Conservation (phyloP, 2,329 filamentous ascomycete genomes). For the Alternaria angustiovoidea region DNA sequence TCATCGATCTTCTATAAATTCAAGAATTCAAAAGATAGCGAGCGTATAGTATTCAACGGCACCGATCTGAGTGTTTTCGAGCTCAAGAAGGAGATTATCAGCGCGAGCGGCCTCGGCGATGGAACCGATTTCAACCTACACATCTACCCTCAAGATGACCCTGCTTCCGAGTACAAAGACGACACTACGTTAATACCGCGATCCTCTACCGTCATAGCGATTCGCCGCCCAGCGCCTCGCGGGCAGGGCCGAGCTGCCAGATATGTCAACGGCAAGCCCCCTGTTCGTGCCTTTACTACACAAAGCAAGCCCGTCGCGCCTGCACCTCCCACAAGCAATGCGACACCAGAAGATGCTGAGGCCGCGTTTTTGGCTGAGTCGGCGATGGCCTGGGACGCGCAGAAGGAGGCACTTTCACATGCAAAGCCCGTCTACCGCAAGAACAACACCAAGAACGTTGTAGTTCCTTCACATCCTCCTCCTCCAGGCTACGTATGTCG, state of each 20-base stretch:
- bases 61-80: constrained; percentile 98
- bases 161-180: constrained; percentile 94
- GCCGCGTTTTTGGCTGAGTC: constrained; percentile 90
- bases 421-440: constrained; percentile 54
- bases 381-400: constrained; percentile 89
- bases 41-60: constrained; percentile 94
- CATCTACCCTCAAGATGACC: constrained; percentile 87
- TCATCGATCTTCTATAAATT: constrained; percentile 99
- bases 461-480: constrained; percentile 90
- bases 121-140: constrained; percentile 95
- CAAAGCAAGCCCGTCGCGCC: constrained; percentile 65
- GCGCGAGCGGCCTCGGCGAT: constrained; percentile 90
- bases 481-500: constrained; percentile 96
- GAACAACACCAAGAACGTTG: constrained; percentile 66
- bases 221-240: constrained; percentile 82
- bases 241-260: constrained; percentile 90
- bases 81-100: constrained; percentile 98
- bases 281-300: constrained; percentile 80
- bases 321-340: constrained; percentile 56
- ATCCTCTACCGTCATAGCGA: constrained; percentile 91
- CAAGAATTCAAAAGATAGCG: constrained; percentile 97
- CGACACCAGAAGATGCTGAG: constrained; percentile 94
- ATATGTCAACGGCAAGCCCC: constrained; percentile 97
- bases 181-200: constrained; percentile 97
- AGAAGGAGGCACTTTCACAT: constrained; percentile 91